phyloP scores from a whole-genome alignment of 2,329 filamentous ascomycete genomes.

The Hyphodiscus sp. region DNA sequence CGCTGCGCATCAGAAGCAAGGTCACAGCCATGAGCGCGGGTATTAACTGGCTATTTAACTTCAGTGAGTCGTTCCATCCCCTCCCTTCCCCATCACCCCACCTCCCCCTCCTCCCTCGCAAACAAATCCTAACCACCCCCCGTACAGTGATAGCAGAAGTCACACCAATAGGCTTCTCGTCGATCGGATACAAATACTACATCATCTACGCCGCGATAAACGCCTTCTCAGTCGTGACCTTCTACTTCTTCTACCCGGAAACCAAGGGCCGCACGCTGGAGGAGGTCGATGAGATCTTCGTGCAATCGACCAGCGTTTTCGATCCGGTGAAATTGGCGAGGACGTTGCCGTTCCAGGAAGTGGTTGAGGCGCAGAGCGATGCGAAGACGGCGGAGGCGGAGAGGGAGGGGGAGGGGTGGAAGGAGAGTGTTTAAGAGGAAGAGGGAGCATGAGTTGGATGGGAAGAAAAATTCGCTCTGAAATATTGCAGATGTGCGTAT shows the following conservation, averaged over 20 bases:
- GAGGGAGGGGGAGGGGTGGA: neutral
- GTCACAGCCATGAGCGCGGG: conserved; percentile 4
- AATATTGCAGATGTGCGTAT: too few species aligned
- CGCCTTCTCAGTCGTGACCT: neutral
- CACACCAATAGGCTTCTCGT: conserved; percentile 8
- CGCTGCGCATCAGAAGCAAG: conserved; percentile 2
- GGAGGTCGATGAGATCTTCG: conserved; percentile 53
- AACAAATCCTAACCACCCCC: too few species aligned
- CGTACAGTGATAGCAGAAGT: conserved; percentile 4
- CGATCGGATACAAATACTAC: conserved; percentile 7
- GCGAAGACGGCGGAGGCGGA: neutral
- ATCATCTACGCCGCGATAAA: conserved; percentile 9
- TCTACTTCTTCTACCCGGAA: conserved; percentile 73
- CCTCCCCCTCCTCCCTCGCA: too few species aligned
- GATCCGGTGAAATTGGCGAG: neutral
- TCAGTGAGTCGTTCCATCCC: neutral
- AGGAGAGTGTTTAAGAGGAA: neutral
- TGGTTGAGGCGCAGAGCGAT: neutral
- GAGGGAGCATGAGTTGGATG: neutral
- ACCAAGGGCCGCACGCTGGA: conserved; percentile 65
- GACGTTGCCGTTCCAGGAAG: neutral
- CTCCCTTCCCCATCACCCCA: too few species aligned
- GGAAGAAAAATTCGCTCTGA: too few species aligned
- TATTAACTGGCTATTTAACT: conserved; percentile 11
- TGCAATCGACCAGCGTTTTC: neutral